Evolutionary conservation across 352 stramenopile genomes (phyloP).

Genomic region (Pythium rhizo-oryzae): DNA sequence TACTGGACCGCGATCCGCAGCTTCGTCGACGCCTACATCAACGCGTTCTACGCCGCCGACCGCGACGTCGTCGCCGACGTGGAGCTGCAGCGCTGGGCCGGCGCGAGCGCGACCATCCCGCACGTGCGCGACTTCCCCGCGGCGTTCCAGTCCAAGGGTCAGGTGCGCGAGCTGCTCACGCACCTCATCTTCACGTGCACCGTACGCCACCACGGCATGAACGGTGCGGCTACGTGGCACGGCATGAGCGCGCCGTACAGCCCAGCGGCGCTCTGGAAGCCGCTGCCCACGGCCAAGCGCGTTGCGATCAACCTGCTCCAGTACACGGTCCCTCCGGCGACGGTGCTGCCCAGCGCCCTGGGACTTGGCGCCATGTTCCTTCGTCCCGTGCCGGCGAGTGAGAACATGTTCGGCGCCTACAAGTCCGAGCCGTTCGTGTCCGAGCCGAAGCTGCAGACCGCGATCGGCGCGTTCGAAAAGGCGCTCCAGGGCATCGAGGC

Average conservation of each 20-base stretch:
- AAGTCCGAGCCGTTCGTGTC: no score
- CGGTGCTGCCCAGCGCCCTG: no score
- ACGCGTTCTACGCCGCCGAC: constrained; percentile 39
- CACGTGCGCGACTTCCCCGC: constrained; percentile 18
- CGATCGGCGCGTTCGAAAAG: no score
- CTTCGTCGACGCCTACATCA: constrained; percentile 33
- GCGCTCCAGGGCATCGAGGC: no score
- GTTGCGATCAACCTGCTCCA: constrained; percentile 12
- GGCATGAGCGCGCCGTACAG: constrained; percentile 19
- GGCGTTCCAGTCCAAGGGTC: background rate
- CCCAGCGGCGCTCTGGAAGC: constrained; percentile 21
- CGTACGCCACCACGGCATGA: constrained; percentile 32
- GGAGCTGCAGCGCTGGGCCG: constrained; percentile 34
- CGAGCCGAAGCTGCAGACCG: no score
- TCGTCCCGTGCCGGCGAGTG: no score
- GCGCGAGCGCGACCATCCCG: constrained; percentile 3
- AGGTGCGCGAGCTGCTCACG: constrained; percentile 19
- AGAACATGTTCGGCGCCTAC: no score
- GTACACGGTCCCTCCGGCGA: constrained; percentile 9
- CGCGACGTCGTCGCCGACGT: constrained; percentile 30
- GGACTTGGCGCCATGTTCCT: no score
- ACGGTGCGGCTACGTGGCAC: constrained; percentile 25
- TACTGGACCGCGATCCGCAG: constrained; percentile 33
- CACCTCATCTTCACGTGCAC: constrained; percentile 25
- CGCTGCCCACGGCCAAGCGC: constrained; percentile 20